Conservation (phyloP, 2,329 filamentous ascomycete species). For the Colletotrichum tropicale region DNA sequence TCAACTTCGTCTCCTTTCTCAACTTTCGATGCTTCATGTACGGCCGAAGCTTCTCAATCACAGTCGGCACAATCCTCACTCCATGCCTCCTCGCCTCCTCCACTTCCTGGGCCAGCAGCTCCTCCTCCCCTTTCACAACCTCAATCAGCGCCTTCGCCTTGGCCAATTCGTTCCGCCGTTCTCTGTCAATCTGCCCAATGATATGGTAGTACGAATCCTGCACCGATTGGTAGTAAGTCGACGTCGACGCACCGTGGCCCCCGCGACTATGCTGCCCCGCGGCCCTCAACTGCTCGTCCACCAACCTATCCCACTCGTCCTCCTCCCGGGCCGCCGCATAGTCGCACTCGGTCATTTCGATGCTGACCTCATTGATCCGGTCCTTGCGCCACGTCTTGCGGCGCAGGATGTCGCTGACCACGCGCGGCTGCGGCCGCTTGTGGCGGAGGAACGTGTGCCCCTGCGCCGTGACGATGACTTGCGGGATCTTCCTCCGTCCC, state of each 20-base stretch:
- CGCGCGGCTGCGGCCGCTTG: slow-evolving; percentile 66
- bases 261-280: background rate
- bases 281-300: slow-evolving; percentile 25
- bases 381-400: slow-evolving; percentile 46
- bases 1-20: background rate
- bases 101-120: slow-evolving; percentile 32
- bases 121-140: slow-evolving; percentile 37
- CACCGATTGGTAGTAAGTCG: background rate
- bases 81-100: slow-evolving; percentile 25
- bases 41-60: background rate
- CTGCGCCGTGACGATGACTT: slow-evolving; percentile 55
- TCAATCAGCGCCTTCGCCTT: slow-evolving; percentile 43
- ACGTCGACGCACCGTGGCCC: no score
- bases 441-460: slow-evolving; percentile 69
- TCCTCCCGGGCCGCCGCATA: slow-evolving; percentile 36
- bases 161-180: slow-evolving; percentile 43
- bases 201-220: slow-evolving; percentile 8
- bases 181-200: slow-evolving; percentile 26
- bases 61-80: background rate
- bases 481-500: slow-evolving; percentile 60
- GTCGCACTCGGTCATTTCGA: slow-evolving; percentile 33
- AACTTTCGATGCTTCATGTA: background rate
- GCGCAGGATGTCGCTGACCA: slow-evolving; percentile 61
- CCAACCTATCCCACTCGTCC: slow-evolving; percentile 53
- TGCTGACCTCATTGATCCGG: slow-evolving; percentile 25